A percentile compares a stretch with the other conserved stretches of the same genome.
phyloP scores from a whole-genome alignment of 2,329 filamentous ascomycete genomes.

The Fusarium irregulare region DNA sequence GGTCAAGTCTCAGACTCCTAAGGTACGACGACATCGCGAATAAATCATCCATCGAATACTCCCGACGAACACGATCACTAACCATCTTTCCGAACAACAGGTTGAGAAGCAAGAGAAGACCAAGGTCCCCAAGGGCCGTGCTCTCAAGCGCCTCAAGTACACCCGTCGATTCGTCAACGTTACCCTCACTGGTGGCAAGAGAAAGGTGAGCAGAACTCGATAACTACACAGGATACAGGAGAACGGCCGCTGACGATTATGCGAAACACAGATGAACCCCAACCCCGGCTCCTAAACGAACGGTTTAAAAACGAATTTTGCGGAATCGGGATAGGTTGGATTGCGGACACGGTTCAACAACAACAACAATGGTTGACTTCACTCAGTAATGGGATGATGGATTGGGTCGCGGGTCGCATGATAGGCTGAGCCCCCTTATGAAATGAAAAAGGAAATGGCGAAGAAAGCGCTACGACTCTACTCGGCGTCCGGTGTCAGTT shows the following conservation, averaged over 20 bases:
- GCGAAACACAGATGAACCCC: conserved; percentile 80
- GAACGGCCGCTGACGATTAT: conserved; percentile 41
- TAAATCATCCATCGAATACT: conserved; percentile 28
- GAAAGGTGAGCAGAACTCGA: conserved; percentile 75
- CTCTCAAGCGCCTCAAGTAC: conserved; percentile 96
- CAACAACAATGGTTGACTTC: conserved; percentile 48
- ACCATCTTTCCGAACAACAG: conserved; percentile 56
- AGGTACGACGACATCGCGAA: conserved; percentile 68
- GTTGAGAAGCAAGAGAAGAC: conserved; percentile 94
- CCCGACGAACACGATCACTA: conserved; percentile 48
- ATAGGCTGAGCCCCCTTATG: conserved; percentile 51
- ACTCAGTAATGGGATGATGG: conserved; percentile 51
- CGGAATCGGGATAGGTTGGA: conserved; percentile 47
- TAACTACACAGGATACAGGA: not conserved
- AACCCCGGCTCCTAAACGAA: conserved; percentile 76
- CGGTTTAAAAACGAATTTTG: conserved; percentile 39
- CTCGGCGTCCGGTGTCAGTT: conserved; percentile 57
- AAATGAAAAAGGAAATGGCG: conserved; percentile 47
- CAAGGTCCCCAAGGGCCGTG: conserved; percentile 96
- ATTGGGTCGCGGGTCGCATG: conserved; percentile 52
- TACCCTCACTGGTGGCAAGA: conserved; percentile 96
- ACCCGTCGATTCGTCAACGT: conserved; percentile 99
- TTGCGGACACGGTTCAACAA: conserved; percentile 47
- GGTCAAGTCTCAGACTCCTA: conserved; percentile 96
- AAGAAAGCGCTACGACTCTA: conserved; percentile 54